Percentiles rank a stretch among this genome's conserved stretches.
These are phyloP conservation scores for Suillus brevipes DNA, from an alignment of 768 basidiomycete genomes.

Conservation along the genomic window DNA sequence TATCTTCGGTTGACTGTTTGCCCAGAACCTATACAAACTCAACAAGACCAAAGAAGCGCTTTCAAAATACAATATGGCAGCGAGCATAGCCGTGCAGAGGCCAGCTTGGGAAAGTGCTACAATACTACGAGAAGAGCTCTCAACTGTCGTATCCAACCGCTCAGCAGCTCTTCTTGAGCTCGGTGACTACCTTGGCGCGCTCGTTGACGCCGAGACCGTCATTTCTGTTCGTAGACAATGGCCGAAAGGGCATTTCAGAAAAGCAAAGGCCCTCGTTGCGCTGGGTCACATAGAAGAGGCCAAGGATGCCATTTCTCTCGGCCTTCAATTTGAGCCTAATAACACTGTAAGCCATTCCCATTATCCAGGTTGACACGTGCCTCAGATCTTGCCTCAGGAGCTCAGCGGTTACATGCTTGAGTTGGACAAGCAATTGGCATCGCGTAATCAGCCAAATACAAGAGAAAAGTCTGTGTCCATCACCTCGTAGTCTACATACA, in stretches of 20 bases:
- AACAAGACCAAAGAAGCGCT: constrained; percentile 72
- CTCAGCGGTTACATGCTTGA: constrained; percentile 34
- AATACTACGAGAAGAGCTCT: constrained; percentile 86
- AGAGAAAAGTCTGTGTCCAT: neutral
- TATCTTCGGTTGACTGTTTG: constrained; percentile 25
- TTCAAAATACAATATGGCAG: constrained; percentile 75
- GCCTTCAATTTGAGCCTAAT: constrained; percentile 80
- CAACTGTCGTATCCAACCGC: constrained; percentile 87
- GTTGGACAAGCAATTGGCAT: constrained; percentile 26
- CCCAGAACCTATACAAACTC: constrained; percentile 75
- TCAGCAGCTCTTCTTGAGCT: constrained; percentile 82
- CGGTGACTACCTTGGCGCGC: constrained; percentile 71
- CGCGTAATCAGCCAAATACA: constrained; percentile 6
- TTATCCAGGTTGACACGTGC: neutral
- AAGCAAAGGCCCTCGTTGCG: constrained; percentile 83
- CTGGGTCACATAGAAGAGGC: constrained; percentile 73
- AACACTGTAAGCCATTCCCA: constrained; percentile 45
- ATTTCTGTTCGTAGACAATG: constrained; percentile 81
- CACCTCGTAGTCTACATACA: neutral
- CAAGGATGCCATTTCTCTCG: constrained; percentile 76
- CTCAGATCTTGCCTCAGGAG: constrained; percentile 27
- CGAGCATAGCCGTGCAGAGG: constrained; percentile 73
- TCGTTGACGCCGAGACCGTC: constrained; percentile 91
- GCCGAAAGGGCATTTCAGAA: constrained; percentile 96
- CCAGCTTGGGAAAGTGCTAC: constrained; percentile 89